Base-by-base conservation (phyloP, 2,329 filamentous ascomycete genomes). In the Tolypocladium tropicale region DNA sequence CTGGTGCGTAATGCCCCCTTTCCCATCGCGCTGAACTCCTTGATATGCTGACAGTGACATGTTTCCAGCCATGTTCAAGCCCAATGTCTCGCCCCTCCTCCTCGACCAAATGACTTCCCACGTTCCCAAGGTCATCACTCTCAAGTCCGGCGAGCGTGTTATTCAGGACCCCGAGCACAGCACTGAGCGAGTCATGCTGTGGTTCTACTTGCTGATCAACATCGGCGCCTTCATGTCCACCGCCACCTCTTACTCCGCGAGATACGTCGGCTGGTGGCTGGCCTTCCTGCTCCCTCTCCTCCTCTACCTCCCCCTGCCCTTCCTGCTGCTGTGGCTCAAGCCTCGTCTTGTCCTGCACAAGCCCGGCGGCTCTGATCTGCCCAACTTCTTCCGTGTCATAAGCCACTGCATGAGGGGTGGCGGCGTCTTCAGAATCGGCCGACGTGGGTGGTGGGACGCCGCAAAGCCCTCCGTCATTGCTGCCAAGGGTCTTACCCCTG, bases 151-250 rank as follows among this genome's bases (percentile, higher is more conserved):
- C 21, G 82, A 87, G 65, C 78, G 81, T 23, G 82, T 88, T 33
- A 85, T 89, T 52, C 76, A 85, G n/a, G 85, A 88, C 59, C 85
- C 84, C 0, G 81, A 83, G 59, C 78, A 82, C 25, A 88, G 84
- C 4, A 74, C 84, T 1, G 78, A 82, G 51, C 78, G 85, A 25
- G 84, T 88, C 59, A 89, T 86, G 74, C 76, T 86, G 59, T 86
- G 84, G 71, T 82, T 81, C 64, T 81, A 81, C 61, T 69, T 79
- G 33, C 69, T 80, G 62, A 79, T 80, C 67, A 82, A 82, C 62
- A 68, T 81, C 50, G 79, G 79, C 37, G 75, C 74, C 56, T 78
- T 80, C 62, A 75, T 77, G 64, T 74, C 75, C 52, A 76, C 80
- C 23, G 75, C 75, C 14, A 81, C 78, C 32, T 72, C 76, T 0